These are phyloP conservation scores for Beauveria pseudobassiana DNA, from an alignment of 2,329 filamentous ascomycete genomes.

Conservation along the genomic window DNA sequence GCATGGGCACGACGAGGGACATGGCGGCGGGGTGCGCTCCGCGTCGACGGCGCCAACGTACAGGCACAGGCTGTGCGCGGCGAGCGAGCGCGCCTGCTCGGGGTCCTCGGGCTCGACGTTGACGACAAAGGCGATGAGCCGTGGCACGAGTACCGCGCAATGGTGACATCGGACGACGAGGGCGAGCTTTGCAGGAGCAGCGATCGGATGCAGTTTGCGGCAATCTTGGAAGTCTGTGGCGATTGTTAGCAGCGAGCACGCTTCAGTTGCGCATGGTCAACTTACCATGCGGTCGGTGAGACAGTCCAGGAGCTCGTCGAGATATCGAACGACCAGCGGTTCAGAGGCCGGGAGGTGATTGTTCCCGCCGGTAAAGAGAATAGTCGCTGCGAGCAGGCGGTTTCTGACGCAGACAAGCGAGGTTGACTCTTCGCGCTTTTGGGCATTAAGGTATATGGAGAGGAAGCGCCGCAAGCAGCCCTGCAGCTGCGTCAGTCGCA, in stretches of 20 bases:
- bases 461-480: constrained; percentile 78
- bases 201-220: constrained; percentile 81
- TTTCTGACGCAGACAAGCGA: constrained; percentile 90
- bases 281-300: constrained; percentile 70
- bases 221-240: constrained; percentile 70
- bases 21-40: constrained; percentile 53
- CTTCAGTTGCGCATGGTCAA: constrained; percentile 19
- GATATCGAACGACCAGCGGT: constrained; percentile 63
- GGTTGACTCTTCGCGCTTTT: constrained; percentile 65
- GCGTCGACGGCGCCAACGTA: constrained; percentile 49
- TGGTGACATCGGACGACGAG: constrained; percentile 60
- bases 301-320: constrained; percentile 79
- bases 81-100: constrained; percentile 61
- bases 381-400: constrained; percentile 76
- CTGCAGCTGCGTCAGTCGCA: constrained; percentile 62
- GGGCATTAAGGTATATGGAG: constrained; percentile 67
- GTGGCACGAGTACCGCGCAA: constrained; percentile 69
- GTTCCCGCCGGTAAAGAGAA: constrained; percentile 75
- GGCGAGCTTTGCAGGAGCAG: constrained; percentile 62
- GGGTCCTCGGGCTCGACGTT: constrained; percentile 68
- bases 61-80: constrained; percentile 69
- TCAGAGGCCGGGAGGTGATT: constrained; percentile 69
- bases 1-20: constrained; percentile 67
- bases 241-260: constrained; percentile 15
- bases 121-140: constrained; percentile 67